Base-by-base conservation (phyloP, 1,139 yeast species). In the Williopsis jadinii region DNA sequence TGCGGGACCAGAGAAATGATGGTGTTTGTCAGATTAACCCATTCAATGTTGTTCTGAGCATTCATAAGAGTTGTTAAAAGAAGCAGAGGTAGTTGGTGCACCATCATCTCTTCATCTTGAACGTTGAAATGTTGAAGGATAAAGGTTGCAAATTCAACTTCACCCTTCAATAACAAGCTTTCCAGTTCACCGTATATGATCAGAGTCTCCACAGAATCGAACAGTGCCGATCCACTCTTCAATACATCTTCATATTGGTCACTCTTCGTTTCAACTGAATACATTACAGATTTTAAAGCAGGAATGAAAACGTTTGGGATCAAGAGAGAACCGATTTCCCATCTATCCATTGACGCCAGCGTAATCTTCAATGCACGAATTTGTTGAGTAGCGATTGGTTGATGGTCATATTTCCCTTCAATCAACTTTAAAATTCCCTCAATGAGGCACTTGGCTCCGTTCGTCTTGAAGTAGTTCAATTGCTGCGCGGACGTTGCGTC, bases 271-370 rank as follows among this genome's bases (percentile, higher is more conserved):
- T 43, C 45, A 10, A 38, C 35, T 11, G 62, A 53, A 8, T 41
- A 28, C 42, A 60, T 46, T 46, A 64, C 71, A 46, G 60, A 68
- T 43, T 57, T 60, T 41, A 90, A 62, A 5, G 84, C 67, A 0
- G 94, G 90, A 0, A 75, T 63, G 39, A 90, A 74, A n/a, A 88
- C 60, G 28, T 64, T 61, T 0, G 95, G 94, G 0, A 88, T 77
- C 1, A 90, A 67, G 27, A 73, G 61, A 19, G 80, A 77, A 11
- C 95, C 92, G 32, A 92, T 80, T 60, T 92, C 97, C 97, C 97
- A 92, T 50, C 87, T 75, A 56, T 92, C 97, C 78, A 88, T 76
- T 6, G 88, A 70, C 6, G 94, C 75, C 5, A 81, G 66, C 2
- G 86, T 70, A 9, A 88, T 78, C 43, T 72, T 77, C 50, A 78